phyloP scores from a whole-genome alignment of 1,284 basidiomycete species.

The Sutorius eximius region DNA sequence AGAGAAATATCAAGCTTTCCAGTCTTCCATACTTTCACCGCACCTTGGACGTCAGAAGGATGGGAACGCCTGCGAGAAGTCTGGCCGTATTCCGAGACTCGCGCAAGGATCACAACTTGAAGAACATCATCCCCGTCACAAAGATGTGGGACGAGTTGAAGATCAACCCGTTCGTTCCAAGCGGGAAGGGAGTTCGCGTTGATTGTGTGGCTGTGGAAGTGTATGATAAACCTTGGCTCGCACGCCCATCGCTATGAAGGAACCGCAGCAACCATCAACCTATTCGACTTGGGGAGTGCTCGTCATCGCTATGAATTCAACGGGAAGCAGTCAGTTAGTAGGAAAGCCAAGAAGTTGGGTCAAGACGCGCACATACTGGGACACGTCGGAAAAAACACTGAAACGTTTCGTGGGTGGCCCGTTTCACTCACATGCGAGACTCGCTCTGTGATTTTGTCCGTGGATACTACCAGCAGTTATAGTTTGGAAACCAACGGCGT shows the following conservation, averaged over 20 bases:
- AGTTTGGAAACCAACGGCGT: not conserved
- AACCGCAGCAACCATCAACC: slow-evolving; percentile 9
- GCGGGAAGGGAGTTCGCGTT: slow-evolving; percentile 17
- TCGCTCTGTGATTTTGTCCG: not conserved
- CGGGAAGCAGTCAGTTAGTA: slow-evolving; percentile 20
- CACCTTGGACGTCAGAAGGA: slow-evolving; percentile 44
- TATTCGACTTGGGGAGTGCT: slow-evolving; percentile 5
- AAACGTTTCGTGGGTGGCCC: not conserved
- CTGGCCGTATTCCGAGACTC: slow-evolving; percentile 24
- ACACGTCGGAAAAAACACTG: not conserved
- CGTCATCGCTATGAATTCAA: slow-evolving; percentile 18
- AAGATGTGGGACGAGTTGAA: slow-evolving; percentile 33
- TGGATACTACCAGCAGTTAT: not conserved
- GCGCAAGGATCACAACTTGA: slow-evolving; percentile 23
- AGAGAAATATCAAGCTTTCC: slow-evolving; percentile 18
- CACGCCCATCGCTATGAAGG: slow-evolving; percentile 13
- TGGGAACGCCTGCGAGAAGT: slow-evolving; percentile 33
- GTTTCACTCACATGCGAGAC: not conserved
- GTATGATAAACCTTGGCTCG: slow-evolving; percentile 18
- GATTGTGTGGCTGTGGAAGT: slow-evolving; percentile 13
- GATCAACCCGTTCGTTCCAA: slow-evolving; percentile 15
- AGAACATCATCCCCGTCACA: slow-evolving; percentile 30
- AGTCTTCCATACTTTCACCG: slow-evolving; percentile 32
- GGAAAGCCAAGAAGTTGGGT: slow-evolving; percentile 6
- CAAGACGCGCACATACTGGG: not conserved